Conservation (phyloP, 1,284 basidiomycete species). For the Trichosporon asahii region DNA sequence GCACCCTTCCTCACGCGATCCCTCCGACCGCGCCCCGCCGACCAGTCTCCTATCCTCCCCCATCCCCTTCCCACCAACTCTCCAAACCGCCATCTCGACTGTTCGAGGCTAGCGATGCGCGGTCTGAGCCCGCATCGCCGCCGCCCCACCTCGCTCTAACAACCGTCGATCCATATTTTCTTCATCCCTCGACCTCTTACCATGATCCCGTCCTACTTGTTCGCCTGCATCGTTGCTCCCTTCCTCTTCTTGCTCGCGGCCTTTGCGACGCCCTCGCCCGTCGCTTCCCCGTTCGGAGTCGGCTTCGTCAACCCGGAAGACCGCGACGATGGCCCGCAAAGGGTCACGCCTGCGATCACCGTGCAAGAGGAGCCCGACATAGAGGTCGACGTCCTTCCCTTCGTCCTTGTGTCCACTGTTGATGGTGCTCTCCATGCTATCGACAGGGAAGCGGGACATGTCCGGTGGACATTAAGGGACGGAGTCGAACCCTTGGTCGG, state of each 20-base stretch:
- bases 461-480: conserved; percentile 43
- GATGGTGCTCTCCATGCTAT: conserved; percentile 51
- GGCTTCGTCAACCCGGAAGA: conserved; percentile 11
- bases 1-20: neutral
- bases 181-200: conserved; percentile 7
- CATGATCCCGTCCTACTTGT: conserved; percentile 21
- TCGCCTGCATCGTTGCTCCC: conserved; percentile 17
- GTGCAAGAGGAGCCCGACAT: conserved; percentile 23
- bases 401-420: conserved; percentile 49
- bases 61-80: neutral
- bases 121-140: conserved; percentile 20
- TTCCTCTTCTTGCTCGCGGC: conserved; percentile 19
- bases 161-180: neutral
- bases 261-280: conserved; percentile 9
- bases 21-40: neutral
- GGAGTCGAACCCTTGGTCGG: conserved; percentile 47
- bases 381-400: conserved; percentile 49
- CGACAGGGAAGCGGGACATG: conserved; percentile 43
- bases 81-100: conserved; percentile 5
- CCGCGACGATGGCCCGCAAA: neutral
- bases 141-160: conserved; percentile 10
- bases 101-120: conserved; percentile 22
- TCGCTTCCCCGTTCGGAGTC: conserved; percentile 17
- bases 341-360: neutral
- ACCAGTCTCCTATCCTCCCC: neutral